phyloP scores from a whole-genome alignment of 371 early-diverging fungal species.

The Mortierella sp. region DNA sequence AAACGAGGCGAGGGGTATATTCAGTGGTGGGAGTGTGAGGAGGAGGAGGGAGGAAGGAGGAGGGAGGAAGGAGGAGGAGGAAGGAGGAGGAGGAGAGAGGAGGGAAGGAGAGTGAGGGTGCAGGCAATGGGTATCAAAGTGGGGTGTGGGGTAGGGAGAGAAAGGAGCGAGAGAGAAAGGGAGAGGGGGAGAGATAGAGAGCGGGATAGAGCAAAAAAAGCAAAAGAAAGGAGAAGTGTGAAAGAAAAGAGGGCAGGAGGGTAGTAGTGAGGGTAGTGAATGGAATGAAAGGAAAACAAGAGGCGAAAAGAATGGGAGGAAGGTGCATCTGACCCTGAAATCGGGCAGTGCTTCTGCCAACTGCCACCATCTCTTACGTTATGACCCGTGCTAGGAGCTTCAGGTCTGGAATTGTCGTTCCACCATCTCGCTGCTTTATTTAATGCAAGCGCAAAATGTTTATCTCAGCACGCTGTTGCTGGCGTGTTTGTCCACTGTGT shows the following conservation, averaged over 20 bases:
- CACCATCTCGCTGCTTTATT: too few species aligned
- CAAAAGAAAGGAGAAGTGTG: background rate
- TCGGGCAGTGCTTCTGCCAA: too few species aligned
- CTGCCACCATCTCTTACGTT: too few species aligned
- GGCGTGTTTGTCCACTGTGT: too few species aligned
- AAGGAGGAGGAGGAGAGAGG: background rate
- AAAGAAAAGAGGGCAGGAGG: background rate
- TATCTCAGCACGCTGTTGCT: too few species aligned
- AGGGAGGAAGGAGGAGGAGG: background rate
- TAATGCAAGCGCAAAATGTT: too few species aligned
- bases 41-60: background rate
- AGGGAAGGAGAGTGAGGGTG: conserved; percentile 1
- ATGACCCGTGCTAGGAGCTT: too few species aligned
- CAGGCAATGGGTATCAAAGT: background rate
- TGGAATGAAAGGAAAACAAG: too few species aligned
- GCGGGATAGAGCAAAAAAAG: background rate
- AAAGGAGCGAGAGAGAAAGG: background rate
- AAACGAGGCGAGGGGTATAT: background rate
- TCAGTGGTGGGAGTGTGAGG: background rate
- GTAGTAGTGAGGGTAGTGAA: too few species aligned
- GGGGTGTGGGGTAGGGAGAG: conserved; percentile 1
- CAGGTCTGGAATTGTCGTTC: too few species aligned
- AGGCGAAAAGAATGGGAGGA: too few species aligned
- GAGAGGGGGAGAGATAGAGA: background rate
- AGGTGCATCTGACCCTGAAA: too few species aligned